These are phyloP conservation scores for Sphaerulina populicola DNA, from an alignment of 2,329 filamentous ascomycete species.

Conservation along the genomic window DNA sequence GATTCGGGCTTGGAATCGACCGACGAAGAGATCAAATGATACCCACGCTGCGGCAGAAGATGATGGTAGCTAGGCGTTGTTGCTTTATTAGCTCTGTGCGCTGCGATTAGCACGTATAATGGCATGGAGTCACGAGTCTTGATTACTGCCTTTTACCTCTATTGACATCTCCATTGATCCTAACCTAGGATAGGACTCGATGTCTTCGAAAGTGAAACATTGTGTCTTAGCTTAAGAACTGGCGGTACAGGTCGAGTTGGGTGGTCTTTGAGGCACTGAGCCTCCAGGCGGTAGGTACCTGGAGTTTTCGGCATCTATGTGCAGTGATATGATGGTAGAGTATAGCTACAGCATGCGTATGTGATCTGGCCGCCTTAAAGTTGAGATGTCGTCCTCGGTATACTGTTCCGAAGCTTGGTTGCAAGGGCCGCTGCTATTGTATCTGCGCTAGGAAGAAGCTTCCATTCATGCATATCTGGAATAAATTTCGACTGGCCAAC, in stretches of 20 bases:
- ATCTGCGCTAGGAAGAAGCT: background rate
- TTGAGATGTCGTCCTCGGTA: constrained; percentile 7
- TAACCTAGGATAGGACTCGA: no score
- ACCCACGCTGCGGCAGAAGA: constrained; percentile 13
- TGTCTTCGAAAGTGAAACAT: no score
- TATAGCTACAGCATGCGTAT: background rate
- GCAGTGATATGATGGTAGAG: background rate
- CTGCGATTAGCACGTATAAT: constrained; percentile 8
- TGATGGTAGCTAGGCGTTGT: constrained; percentile 14
- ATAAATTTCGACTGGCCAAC: background rate
- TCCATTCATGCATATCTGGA: background rate
- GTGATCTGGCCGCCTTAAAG: background rate
- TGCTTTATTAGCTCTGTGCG: constrained; percentile 2
- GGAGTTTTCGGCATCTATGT: background rate
- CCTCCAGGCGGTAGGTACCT: no score
- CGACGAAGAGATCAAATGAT: constrained; percentile 15
- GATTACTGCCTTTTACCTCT: background rate
- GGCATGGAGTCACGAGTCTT: constrained; percentile 9
- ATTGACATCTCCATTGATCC: no score
- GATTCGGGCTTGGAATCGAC: constrained; percentile 14
- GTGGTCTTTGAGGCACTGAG: no score
- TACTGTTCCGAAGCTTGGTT: background rate
- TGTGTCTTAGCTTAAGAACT: no score
- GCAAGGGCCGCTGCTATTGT: constrained; percentile 1
- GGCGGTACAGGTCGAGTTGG: no score